phyloP scores from a whole-genome alignment of 1,139 yeast genomes.

The Suhomyces bribrorum region DNA sequence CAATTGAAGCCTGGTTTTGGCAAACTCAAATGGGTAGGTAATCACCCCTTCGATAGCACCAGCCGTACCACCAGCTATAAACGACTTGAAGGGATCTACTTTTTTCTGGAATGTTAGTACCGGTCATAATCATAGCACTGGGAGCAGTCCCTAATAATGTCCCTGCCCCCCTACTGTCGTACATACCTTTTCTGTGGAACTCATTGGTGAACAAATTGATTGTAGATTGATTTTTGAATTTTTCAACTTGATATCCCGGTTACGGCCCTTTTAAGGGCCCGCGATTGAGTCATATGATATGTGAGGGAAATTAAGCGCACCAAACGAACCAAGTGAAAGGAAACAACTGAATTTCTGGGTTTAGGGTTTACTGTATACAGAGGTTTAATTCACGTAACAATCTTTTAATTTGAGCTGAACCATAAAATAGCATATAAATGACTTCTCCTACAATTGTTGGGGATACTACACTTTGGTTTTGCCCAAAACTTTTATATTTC shows the following conservation, averaged over 20 bases:
- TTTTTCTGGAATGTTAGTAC: conserved; percentile 18
- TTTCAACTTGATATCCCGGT: conserved; percentile 7
- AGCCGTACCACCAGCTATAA: conserved; percentile 91
- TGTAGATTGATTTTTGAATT: too few relatives aligned
- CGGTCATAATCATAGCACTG: background rate
- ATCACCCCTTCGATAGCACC: conserved; percentile 91
- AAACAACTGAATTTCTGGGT: too few relatives aligned
- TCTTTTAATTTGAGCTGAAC: too few relatives aligned
- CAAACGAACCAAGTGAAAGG: too few relatives aligned
- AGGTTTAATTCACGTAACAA: too few relatives aligned
- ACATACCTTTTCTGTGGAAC: conserved; percentile 12
- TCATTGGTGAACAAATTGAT: conserved; percentile 10
- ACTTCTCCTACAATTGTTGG: too few relatives aligned
- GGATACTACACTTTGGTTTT: too few relatives aligned
- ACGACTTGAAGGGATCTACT: conserved; percentile 69
- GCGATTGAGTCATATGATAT: background rate
- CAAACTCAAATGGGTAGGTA: conserved; percentile 96
- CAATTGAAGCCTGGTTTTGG: conserved; percentile 89
- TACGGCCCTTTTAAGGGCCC: conserved; percentile 3
- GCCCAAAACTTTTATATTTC: background rate
- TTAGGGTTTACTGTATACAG: too few relatives aligned
- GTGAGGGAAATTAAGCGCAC: background rate
- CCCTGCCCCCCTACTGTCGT: background rate
- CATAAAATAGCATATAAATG: too few relatives aligned
- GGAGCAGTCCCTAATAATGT: background rate